Evolutionary conservation across 2,329 filamentous ascomycete species (phyloP).

Genomic region (Scorias spongiosa): DNA sequence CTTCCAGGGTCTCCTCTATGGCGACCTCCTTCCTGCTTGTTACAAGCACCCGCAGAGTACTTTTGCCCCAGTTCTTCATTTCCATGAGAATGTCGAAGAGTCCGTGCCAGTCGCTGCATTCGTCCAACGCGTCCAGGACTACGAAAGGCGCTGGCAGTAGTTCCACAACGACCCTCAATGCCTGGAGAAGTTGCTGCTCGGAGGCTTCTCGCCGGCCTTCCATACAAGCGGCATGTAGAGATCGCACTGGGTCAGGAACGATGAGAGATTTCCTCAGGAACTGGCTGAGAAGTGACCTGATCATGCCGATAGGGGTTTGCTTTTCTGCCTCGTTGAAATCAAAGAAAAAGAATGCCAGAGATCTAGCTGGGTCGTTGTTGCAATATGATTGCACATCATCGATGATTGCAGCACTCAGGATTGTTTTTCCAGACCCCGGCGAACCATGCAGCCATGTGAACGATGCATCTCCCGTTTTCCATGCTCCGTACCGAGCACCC

Average conservation of each 20-base stretch:
- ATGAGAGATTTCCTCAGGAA: conserved; percentile 11
- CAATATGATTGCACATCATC: conserved; percentile 4
- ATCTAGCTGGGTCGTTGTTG: conserved; percentile 3
- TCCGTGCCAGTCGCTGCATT: conserved; percentile 11
- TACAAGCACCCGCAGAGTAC: conserved; percentile 7
- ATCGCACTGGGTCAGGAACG: neutral
- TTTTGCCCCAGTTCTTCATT: conserved; percentile 2
- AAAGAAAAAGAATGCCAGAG: conserved; percentile 17
- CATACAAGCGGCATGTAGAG: neutral
- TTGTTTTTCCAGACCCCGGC: conserved; percentile 5
- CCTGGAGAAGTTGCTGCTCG: neutral
- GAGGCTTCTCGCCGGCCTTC: neutral
- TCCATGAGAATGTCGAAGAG: neutral
- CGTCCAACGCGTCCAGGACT: conserved; percentile 23
- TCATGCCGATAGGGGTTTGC: conserved; percentile 19
- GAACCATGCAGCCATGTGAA: conserved; percentile 5
- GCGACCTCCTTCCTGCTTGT: conserved; percentile 10
- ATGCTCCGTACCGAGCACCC: conserved; percentile 1
- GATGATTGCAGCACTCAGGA: conserved; percentile 4
- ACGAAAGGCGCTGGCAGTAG: conserved; percentile 4
- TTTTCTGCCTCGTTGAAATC: conserved; percentile 25
- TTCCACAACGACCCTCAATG: neutral
- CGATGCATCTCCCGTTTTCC: conserved; percentile 1
- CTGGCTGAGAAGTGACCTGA: conserved; percentile 25
- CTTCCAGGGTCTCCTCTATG: conserved; percentile 6